Percentiles rank a stretch among this genome's conserved stretches.
Evolutionary conservation across 768 basidiomycete species (phyloP).

Genomic region (Cytidiella melzeri): DNA sequence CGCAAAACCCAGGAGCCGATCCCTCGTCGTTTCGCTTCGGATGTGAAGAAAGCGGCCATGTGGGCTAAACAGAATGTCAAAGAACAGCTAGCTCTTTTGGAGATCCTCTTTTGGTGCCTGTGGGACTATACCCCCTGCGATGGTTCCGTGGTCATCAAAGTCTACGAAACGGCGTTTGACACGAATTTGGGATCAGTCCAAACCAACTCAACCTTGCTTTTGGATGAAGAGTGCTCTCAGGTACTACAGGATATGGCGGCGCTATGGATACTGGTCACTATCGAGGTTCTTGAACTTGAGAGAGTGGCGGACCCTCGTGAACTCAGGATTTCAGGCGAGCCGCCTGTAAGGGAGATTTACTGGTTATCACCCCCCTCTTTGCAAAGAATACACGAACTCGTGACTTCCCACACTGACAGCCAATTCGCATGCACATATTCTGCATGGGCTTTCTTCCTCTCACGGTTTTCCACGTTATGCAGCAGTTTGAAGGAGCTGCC

Average conservation of each 20-base stretch:
- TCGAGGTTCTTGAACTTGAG: conserved; percentile 81
- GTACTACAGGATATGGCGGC: conserved; percentile 62
- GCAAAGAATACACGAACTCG: conserved; percentile 59
- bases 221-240: conserved; percentile 70
- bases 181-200: conserved; percentile 63
- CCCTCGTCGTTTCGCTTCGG: conserved; percentile 37
- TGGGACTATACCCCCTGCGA: conserved; percentile 68
- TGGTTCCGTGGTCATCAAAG: conserved; percentile 53
- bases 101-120: conserved; percentile 87
- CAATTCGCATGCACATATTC: conserved; percentile 69
- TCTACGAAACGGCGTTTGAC: conserved; percentile 60
- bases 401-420: conserved; percentile 51
- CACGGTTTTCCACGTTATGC: conserved; percentile 46
- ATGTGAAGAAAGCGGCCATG: conserved; percentile 53
- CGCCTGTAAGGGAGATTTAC: conserved; percentile 46
- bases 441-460: conserved; percentile 82
- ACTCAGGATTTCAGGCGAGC: conserved; percentile 47
- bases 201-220: conserved; percentile 52
- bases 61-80: conserved; percentile 72
- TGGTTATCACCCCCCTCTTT: conserved; percentile 57
- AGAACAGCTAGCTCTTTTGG: conserved; percentile 77
- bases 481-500: conserved; percentile 46
- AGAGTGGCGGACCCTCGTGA: conserved; percentile 45
- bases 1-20: conserved; percentile 44
- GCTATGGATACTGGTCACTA: conserved; percentile 71